A percentile compares a stretch with the other conserved stretches of the same genome.
Evolutionary conservation across 2,329 filamentous ascomycete genomes (phyloP).

Genomic region (Monosporascus sp.): DNA sequence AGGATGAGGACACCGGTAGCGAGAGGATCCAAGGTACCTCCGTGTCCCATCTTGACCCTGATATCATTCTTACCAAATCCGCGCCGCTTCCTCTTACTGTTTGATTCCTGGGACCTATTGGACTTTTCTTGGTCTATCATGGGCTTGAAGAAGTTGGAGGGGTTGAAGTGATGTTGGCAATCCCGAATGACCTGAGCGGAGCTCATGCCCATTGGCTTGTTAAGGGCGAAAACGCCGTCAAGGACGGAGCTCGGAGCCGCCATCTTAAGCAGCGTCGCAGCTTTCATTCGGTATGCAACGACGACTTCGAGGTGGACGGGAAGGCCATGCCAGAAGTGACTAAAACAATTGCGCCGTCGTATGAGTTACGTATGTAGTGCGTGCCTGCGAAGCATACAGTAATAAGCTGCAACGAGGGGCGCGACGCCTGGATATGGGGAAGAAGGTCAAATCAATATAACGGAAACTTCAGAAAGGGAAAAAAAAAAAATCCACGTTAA

Average conservation of each 20-base stretch:
- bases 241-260: conserved; percentile 43
- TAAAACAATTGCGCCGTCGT: too few relatives aligned
- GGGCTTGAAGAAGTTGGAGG: conserved; percentile 72
- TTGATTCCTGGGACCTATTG: conserved; percentile 50
- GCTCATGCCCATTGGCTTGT: conserved; percentile 82
- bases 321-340: conserved; percentile 4
- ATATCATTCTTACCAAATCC: conserved; percentile 51
- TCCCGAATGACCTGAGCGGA: conserved; percentile 89
- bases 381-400: too few relatives aligned
- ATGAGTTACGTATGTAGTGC: too few relatives aligned
- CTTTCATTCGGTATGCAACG: conserved; percentile 24
- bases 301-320: conserved; percentile 1
- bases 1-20: conserved; percentile 90
- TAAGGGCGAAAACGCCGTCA: conserved; percentile 66
- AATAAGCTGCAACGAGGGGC: too few relatives aligned
- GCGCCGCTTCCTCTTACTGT: conserved; percentile 55
- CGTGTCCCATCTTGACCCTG: conserved; percentile 91
- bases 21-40: conserved; percentile 89
- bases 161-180: conserved; percentile 78
- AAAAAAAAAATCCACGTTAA: too few relatives aligned
- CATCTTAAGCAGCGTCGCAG: conserved; percentile 40
- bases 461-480: too few relatives aligned
- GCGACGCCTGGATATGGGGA: too few relatives aligned
- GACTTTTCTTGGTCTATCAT: conserved; percentile 62
- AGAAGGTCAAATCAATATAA: too few relatives aligned